Percentiles rank a stretch among this genome's conserved stretches.
These are phyloP conservation scores for Austroboletus eburneus DNA, from an alignment of 768 basidiomycete species.

Conservation along the genomic window DNA sequence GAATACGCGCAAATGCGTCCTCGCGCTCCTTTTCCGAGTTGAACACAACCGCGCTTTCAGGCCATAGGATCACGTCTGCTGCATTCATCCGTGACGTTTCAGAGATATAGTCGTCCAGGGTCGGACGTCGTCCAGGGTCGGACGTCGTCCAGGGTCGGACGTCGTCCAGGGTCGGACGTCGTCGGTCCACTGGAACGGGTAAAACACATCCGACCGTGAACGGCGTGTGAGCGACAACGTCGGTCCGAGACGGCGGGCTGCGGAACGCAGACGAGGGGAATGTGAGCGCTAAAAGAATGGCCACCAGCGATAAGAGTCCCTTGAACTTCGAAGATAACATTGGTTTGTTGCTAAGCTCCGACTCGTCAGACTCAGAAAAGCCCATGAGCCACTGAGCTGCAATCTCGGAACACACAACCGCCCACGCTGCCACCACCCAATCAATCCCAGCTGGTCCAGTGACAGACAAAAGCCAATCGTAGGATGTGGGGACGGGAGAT, in stretches of 20 bases:
- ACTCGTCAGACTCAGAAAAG: slow-evolving; percentile 13
- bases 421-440: slow-evolving; percentile 77
- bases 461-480: slow-evolving; percentile 59
- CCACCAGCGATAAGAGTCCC: slow-evolving; percentile 35
- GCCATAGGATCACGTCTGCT: slow-evolving; percentile 70
- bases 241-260: slow-evolving; percentile 35
- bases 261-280: slow-evolving; percentile 52
- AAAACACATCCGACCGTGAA: slow-evolving; percentile 65
- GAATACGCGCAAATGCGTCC: slow-evolving; percentile 45
- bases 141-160: too few relatives aligned
- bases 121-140: too few relatives aligned
- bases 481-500: slow-evolving; percentile 52
- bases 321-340: slow-evolving; percentile 21
- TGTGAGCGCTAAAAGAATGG: slow-evolving; percentile 42
- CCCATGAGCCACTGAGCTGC: slow-evolving; percentile 58
- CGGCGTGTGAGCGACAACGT: slow-evolving; percentile 43
- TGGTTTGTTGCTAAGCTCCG: slow-evolving; percentile 4
- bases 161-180: slow-evolving; percentile 49
- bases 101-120: too few relatives aligned
- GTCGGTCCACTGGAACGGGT: slow-evolving; percentile 43
- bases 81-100: slow-evolving; percentile 47
- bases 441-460: slow-evolving; percentile 61
- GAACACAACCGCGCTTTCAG: slow-evolving; percentile 74
- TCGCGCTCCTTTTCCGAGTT: slow-evolving; percentile 44
- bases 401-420: slow-evolving; percentile 55